These are phyloP conservation scores for Cymbidium sinense DNA, from an alignment of 106 monocot species.

Conservation along the genomic window DNA sequence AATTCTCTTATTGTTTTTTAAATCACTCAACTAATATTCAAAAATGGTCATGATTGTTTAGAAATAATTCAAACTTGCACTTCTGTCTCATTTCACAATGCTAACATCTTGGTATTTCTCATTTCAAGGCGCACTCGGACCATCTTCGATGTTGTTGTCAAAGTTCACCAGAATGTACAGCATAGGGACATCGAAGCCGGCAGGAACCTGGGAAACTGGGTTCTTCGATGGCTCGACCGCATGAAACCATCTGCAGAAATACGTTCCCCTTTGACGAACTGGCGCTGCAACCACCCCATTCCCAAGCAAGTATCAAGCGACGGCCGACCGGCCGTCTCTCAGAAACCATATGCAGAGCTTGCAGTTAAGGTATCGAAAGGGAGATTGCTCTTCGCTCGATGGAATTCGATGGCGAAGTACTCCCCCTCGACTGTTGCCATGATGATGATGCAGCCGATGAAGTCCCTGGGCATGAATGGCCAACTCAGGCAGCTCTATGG, in stretches of 20 bases:
- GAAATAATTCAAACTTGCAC: not conserved
- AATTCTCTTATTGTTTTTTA: too few species aligned
- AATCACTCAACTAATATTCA: not conserved
- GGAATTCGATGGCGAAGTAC: constrained; percentile 34
- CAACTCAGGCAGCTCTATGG: constrained; percentile 28
- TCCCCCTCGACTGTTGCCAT: constrained; percentile 39
- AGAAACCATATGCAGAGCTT: constrained; percentile 13
- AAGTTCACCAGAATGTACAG: constrained; percentile 73
- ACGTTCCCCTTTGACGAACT: constrained; percentile 1
- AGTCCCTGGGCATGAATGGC: constrained; percentile 9
- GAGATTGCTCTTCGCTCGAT: constrained; percentile 31
- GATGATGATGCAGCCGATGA: constrained; percentile 45
- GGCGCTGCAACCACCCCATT: constrained; percentile 5
- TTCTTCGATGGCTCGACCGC: constrained; percentile 75
- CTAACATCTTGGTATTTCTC: not conserved
- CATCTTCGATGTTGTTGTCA: constrained; percentile 68
- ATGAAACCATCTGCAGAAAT: constrained; percentile 87
- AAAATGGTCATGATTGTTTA: not conserved
- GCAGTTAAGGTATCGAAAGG: constrained; percentile 23
- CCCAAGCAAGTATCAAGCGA: constrained; percentile 14
- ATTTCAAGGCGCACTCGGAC: constrained; percentile 54
- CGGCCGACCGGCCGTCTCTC: constrained; percentile 4
- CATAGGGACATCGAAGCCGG: constrained; percentile 79
- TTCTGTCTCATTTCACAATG: not conserved
- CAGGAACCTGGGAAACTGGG: constrained; percentile 65